Base-by-base conservation (phyloP, 1,284 basidiomycete genomes). In the Papiliotrema fonsecae region DNA sequence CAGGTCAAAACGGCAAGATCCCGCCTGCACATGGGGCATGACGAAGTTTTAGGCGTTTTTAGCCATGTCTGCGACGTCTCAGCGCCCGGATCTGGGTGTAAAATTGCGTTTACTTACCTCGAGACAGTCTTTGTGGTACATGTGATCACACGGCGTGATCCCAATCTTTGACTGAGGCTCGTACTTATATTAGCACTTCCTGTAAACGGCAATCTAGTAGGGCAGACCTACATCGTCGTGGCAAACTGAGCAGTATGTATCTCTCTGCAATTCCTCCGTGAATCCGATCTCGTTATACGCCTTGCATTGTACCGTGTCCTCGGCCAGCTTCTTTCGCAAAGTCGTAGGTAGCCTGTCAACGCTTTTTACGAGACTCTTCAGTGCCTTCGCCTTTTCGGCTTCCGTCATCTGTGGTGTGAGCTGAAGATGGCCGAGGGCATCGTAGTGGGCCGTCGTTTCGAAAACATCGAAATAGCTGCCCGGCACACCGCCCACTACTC, bases 21-120 rank as follows among this genome's bases (percentile, higher is more conserved):
- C 11, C 67, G 58, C 31, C 67, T 45, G 42, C 67, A 70, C 67
- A 70, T 70, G 21, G 67, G 67, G 42, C 67, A 70, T 1, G 66
- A 64, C 6, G 60, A 57, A 1, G 56, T 57, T n/a, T 56, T 58
- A 4, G 65, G 64, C 2, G 56, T 62, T 14, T 51, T 41, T 30
- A 65, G 47, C 67, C 67, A 69, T n/a, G 55, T 58, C 66, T 69
- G 46, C 2, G 11, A 34, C 42, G 14, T 22, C 25, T 54, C 45
- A 54, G 52, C 30, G n/a, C 38, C 18, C 36, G 5, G 24, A 11
- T 1, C 9, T 11, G 25, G 24, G 2, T 28, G 5, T 40, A n/a
- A 16, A 41, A 6, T 26, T 28, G 38, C 13, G 10, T 31, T 25
- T 21, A 35, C 67, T 60, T 31, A 67, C 65, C 10, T 56, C 55